Conservation (phyloP, 345 rosid genomes). For the Citrus australasica region DNA sequence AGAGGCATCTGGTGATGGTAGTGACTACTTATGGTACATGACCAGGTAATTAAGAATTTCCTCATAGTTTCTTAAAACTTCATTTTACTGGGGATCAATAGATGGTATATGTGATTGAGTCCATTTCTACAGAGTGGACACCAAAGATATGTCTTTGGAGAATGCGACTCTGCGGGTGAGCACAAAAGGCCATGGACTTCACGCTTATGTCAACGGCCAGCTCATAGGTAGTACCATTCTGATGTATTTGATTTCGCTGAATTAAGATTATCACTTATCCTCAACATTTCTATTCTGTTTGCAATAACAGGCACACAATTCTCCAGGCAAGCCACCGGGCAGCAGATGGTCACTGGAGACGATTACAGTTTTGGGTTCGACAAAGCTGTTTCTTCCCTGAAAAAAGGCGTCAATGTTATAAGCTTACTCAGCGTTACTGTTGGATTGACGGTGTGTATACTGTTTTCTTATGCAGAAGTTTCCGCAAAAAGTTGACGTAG, state of each 20-base stretch:
- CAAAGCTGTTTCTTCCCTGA: constrained; percentile 7
- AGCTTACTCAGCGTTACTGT: constrained; percentile 29
- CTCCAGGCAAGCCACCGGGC: constrained; percentile 13
- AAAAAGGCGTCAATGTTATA: constrained; percentile 17
- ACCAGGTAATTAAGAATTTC: constrained; percentile 16
- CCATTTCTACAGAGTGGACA: neutral
- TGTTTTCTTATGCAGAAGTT: no score
- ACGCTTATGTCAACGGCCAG: constrained; percentile 27
- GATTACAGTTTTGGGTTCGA: constrained; percentile 13
- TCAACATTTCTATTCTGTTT: neutral
- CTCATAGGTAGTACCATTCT: constrained; percentile 8
- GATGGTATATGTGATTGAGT: no score
- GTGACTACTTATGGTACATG: constrained; percentile 28
- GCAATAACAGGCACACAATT: neutral
- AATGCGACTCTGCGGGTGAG: constrained; percentile 3
- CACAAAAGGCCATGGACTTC: constrained; percentile 21
- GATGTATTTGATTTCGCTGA: neutral
- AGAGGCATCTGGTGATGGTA: constrained; percentile 10
- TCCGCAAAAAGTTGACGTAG: neutral
- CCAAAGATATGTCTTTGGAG: neutral
- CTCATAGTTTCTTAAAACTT: no score
- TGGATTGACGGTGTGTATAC: constrained; percentile 28
- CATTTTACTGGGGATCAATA: no score
- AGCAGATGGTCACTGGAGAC: neutral
- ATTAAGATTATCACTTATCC: neutral